Conservation (phyloP, 768 basidiomycete genomes). For the Leccinellum luteum region DNA sequence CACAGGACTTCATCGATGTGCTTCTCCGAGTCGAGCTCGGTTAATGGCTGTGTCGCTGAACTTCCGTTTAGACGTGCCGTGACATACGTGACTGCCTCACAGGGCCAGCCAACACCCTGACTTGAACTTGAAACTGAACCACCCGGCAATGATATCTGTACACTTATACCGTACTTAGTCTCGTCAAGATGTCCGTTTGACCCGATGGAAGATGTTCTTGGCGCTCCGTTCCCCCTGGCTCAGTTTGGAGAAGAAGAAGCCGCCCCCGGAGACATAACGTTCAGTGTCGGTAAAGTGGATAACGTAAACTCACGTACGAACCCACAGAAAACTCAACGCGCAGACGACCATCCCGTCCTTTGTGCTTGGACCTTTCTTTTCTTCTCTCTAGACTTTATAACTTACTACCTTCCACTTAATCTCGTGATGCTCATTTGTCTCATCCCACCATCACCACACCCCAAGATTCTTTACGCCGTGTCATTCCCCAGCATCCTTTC, state of each 20-base stretch:
- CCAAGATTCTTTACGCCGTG: slow-evolving; percentile 59
- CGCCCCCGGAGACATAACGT: not conserved
- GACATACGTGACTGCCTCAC: not conserved
- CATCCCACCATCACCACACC: slow-evolving; percentile 39
- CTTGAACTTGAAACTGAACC: not conserved
- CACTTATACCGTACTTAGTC: not conserved
- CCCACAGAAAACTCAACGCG: slow-evolving; percentile 26
- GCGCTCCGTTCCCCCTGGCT: not conserved
- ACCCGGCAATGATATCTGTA: not conserved
- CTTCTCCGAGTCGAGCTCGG: not conserved
- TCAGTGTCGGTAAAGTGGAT: slow-evolving; percentile 15
- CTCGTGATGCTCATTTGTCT: slow-evolving; percentile 58
- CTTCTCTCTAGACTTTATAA: slow-evolving; percentile 21
- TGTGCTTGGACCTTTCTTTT: slow-evolving; percentile 26
- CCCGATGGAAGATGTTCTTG: not conserved
- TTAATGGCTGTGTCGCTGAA: not conserved
- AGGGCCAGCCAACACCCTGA: not conserved
- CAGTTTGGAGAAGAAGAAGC: slow-evolving; percentile 2
- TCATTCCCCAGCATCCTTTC: slow-evolving; percentile 45
- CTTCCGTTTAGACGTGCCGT: not conserved
- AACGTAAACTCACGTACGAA: slow-evolving; percentile 34
- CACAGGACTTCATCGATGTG: slow-evolving; percentile 1
- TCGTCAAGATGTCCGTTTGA: not conserved
- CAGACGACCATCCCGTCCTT: slow-evolving; percentile 14
- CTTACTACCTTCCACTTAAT: slow-evolving; percentile 29